Conservation (phyloP, 352 stramenopile species). For the Thalassiosira livingstoniorum region DNA sequence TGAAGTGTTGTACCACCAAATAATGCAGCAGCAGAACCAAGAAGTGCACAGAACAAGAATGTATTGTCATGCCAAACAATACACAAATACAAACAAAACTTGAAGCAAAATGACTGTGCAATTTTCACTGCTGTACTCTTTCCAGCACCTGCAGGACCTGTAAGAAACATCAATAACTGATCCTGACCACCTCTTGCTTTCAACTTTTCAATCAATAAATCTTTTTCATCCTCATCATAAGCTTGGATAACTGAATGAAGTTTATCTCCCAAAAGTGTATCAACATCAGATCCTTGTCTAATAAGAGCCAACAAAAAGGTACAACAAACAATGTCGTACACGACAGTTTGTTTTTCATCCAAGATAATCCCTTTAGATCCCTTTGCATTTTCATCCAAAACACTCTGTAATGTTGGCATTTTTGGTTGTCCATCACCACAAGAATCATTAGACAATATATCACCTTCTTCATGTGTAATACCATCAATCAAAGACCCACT, state of each 20-base stretch:
- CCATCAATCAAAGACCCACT: constrained; percentile 26
- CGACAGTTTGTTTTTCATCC: constrained; percentile 48
- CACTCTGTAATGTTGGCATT: constrained; percentile 7
- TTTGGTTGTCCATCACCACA: too few relatives aligned
- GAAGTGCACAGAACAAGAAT: constrained; percentile 44
- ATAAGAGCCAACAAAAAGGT: constrained; percentile 38
- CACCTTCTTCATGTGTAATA: background rate
- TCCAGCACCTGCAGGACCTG: constrained; percentile 29
- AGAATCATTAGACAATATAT: too few relatives aligned
- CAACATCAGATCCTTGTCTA: background rate
- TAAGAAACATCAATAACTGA: constrained; percentile 47
- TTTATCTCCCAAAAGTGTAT: background rate
- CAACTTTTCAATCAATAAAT: constrained; percentile 11
- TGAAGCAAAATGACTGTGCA: constrained; percentile 28
- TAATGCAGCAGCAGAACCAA: constrained; percentile 28
- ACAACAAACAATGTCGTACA: constrained; percentile 47
- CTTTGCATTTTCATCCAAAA: constrained; percentile 1
- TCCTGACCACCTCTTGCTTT: constrained; percentile 22
- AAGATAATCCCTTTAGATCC: constrained; percentile 10
- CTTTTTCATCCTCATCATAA: background rate
- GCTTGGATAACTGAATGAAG: background rate
- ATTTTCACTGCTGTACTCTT: constrained; percentile 31
- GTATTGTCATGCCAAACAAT: constrained; percentile 29
- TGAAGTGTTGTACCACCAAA: constrained; percentile 27
- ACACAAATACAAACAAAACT: constrained; percentile 20